Percentiles rank a stretch among this genome's conserved stretches.
Conservation (phyloP, 306 rosid genomes). For the Cicer pinnatifidum region DNA sequence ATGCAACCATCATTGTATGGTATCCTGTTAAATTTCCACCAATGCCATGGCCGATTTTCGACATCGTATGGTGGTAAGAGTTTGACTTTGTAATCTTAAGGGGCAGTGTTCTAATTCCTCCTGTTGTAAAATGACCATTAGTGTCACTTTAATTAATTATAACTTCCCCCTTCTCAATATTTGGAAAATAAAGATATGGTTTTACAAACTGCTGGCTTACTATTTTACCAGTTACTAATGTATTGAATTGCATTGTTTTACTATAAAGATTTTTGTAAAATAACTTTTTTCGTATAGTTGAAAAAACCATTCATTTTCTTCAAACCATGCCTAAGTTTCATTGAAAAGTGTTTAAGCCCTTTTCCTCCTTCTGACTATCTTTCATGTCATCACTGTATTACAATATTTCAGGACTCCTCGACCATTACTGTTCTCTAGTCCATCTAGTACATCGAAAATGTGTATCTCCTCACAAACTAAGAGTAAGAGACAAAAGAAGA, state of each 20-base stretch:
- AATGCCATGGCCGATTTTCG: no score
- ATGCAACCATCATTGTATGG: no score
- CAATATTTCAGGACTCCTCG: slow-evolving; percentile 62
- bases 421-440: slow-evolving; percentile 52
- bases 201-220: slow-evolving; percentile 12
- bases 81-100: no score
- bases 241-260: neutral
- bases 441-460: slow-evolving; percentile 56
- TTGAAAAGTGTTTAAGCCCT: slow-evolving; percentile 25
- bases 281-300: slow-evolving; percentile 11
- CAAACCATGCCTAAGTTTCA: slow-evolving; percentile 35
- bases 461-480: slow-evolving; percentile 57
- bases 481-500: slow-evolving; percentile 66
- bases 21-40: no score
- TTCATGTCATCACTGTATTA: slow-evolving; percentile 34
- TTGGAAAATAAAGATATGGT: neutral
- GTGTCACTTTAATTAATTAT: no score
- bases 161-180: no score
- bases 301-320: slow-evolving; percentile 23
- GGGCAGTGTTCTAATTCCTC: no score
- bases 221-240: slow-evolving; percentile 25
- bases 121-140: no score
- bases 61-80: no score
- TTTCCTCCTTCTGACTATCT: slow-evolving; percentile 28
- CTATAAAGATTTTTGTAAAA: slow-evolving; percentile 19